phyloP scores from a whole-genome alignment of 1,284 basidiomycete genomes.

The Phaffia rhodozyma region DNA sequence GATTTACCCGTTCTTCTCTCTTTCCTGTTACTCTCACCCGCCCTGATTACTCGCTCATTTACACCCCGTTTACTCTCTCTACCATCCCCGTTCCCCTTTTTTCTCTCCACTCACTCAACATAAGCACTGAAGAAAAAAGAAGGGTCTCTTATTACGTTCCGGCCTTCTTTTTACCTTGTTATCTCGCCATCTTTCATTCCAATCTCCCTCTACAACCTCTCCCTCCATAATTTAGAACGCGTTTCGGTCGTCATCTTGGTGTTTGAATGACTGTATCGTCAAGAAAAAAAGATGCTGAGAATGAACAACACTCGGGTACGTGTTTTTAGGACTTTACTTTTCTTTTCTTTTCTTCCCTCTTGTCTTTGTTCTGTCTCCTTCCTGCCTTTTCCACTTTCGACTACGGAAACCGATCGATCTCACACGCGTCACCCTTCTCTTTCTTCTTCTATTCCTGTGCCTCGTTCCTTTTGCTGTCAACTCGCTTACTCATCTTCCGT shows the following conservation, averaged over 20 bases:
- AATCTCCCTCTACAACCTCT: neutral
- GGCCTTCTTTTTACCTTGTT: neutral
- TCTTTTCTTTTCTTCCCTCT: neutral
- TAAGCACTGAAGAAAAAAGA: neutral
- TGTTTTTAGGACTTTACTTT: neutral
- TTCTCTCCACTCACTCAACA: neutral
- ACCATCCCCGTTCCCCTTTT: neutral
- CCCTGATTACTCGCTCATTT: neutral
- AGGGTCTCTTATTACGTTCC: neutral
- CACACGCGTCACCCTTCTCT: neutral
- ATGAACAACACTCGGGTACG: conserved; percentile 3
- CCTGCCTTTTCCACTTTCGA: neutral
- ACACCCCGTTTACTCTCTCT: neutral
- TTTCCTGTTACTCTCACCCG: too few species aligned
- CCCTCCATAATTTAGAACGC: neutral
- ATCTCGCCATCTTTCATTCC: neutral
- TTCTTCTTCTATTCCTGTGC: neutral
- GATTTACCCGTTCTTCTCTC: neutral
- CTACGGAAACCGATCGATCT: too few species aligned
- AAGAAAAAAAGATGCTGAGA: conserved; percentile 3
- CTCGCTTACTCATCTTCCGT: neutral
- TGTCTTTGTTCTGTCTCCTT: neutral
- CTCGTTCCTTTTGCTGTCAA: neutral
- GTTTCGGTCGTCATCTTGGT: neutral
- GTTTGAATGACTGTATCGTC: conserved; percentile 6